A percentile compares a stretch with the other conserved stretches of the same genome.
Evolutionary conservation across 148 eudicot species (phyloP).

Genomic region (Vaccinium macrocarpon): DNA sequence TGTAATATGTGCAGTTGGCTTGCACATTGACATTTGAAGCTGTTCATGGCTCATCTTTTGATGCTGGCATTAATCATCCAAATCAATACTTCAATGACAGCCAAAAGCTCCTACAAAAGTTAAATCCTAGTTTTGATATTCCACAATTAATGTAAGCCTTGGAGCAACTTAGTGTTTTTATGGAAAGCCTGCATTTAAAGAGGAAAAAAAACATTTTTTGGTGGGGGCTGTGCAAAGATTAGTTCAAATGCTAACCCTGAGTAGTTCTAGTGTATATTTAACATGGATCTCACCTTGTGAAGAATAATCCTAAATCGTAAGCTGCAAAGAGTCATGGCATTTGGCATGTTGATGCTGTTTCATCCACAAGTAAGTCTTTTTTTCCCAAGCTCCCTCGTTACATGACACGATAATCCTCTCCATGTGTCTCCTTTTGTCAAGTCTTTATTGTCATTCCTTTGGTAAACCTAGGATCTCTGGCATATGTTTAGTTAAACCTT

Average conservation of each 20-base stretch:
- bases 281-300: conserved; percentile 4
- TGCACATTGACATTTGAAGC: conserved; percentile 96
- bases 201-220: too few species aligned
- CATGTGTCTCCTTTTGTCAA: background rate
- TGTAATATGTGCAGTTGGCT: conserved; percentile 57
- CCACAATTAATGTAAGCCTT: background rate
- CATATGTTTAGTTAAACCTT: background rate
- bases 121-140: conserved; percentile 15
- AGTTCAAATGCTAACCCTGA: background rate
- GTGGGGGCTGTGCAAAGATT: background rate
- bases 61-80: conserved; percentile 91
- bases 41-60: conserved; percentile 66
- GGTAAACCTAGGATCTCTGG: conserved; percentile 4
- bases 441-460: background rate
- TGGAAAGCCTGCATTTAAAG: background rate
- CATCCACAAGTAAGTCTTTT: background rate
- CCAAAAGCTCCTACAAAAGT: conserved; percentile 63
- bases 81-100: conserved; percentile 85
- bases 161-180: background rate
- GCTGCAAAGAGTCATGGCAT: background rate
- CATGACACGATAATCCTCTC: background rate
- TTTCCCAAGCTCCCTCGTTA: background rate
- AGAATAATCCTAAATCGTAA: conserved; percentile 17
- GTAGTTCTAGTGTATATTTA: background rate
- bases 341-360: conserved; percentile 3